Evolutionary conservation across 495 filamentous ascomycete genomes (phyloP), one percentile per base, ranked within the genome.

Genomic region (Podospora anserina): DNA sequence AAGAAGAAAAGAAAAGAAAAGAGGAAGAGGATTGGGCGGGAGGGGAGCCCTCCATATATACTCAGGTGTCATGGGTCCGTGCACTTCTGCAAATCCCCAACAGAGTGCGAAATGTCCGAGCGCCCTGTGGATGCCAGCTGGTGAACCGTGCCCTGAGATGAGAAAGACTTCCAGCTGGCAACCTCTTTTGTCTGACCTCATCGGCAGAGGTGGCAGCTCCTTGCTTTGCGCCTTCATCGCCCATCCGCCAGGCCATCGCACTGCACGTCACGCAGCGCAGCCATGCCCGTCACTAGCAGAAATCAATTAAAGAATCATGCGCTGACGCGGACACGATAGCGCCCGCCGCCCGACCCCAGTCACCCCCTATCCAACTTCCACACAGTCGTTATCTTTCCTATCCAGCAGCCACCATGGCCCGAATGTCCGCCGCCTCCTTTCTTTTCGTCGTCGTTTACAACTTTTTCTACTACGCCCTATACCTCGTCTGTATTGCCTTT

Each of bases 381-480:
- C 27, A 63, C 59, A 61, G 16, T 28, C 59, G 23, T 61, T 61
- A 28, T 11, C 39, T 13, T 49, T 49, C 39, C 39, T 49, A 49
- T 49, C 39, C 39, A 49, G 39, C 39, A 49, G 9, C 39, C 39
- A 49, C 39, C 39, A 49, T 49, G 39, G 39, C 20, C 16, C 32
- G 66, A 69, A 81, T 78, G 80, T 75, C 74, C 65, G 72, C 69
- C 63, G 65, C 69, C 1, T 74, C 71, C 19, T 74, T 79, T 64
- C 67, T 92, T 74, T 91, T 91, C 77, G 89, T 88, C 73, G 88
- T 96, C 76, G 86, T 93, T 74, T 97, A 97, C 83, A 88, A 83
- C 69, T 90, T 88, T 63, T 85, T 88, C 70, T 98, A 95, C 80
- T 88, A 87, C 74, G 72, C 93, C 75, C 83, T 98, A 73, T 89